Conservation (phyloP, 768 basidiomycete species). For the Rhizopogon roseolus region DNA sequence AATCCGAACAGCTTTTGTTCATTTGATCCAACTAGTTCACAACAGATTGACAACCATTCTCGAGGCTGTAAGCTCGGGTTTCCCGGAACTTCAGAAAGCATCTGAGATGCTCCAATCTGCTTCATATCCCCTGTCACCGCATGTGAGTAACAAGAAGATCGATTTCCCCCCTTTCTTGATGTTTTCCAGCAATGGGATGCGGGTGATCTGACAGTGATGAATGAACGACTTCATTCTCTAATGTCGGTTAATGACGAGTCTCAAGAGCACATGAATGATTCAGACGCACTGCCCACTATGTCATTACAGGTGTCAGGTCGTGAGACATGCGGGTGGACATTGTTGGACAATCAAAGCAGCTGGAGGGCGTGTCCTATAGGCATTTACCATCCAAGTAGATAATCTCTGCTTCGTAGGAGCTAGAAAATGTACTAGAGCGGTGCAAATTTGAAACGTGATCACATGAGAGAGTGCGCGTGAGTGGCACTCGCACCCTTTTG, state of each 20-base stretch:
- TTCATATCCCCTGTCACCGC: constrained; percentile 1
- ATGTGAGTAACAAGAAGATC: constrained; percentile 11
- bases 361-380: constrained; percentile 75
- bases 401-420: constrained; percentile 2
- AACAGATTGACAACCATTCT: constrained; percentile 19
- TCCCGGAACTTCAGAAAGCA: constrained; percentile 13
- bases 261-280: constrained; percentile 4
- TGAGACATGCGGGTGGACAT: constrained; percentile 46
- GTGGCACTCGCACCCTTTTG: background rate
- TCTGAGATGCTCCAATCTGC: constrained; percentile 13
- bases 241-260: constrained; percentile 15
- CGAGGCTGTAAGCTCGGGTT: constrained; percentile 13
- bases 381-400: constrained; percentile 28
- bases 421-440: too few species aligned
- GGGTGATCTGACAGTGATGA: constrained; percentile 50
- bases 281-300: background rate
- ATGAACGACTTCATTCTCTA: constrained; percentile 41
- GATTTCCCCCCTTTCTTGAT: background rate
- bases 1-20: background rate
- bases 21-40: constrained; percentile 1
- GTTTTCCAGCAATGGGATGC: constrained; percentile 45
- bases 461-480: too few species aligned
- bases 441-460: too few species aligned
- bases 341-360: constrained; percentile 33
- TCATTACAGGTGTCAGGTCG: background rate